phyloP scores from a whole-genome alignment of 345 rosid species.

The Sisymbrium altissimum region DNA sequence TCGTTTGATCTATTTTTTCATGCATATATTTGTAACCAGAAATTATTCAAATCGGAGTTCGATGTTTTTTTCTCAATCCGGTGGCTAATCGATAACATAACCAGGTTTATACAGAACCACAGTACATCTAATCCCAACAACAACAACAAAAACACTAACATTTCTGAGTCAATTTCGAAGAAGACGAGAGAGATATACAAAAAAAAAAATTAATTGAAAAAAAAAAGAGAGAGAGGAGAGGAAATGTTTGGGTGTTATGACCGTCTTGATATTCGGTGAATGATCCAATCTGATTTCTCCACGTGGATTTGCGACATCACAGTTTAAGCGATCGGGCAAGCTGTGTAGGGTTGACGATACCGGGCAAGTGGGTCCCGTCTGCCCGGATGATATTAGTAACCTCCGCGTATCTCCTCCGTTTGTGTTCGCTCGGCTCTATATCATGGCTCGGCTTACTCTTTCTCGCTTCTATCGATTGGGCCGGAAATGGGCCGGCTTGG shows the following conservation, averaged over 20 bases:
- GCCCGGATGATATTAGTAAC: slow-evolving; percentile 61
- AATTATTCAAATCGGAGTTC: not conserved
- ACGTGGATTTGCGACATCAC: slow-evolving; percentile 41
- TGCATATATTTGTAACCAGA: not conserved
- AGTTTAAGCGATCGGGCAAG: slow-evolving; percentile 59
- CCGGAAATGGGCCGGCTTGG: slow-evolving; percentile 14
- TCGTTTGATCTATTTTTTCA: not conserved
- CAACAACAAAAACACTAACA: slow-evolving; percentile 9
- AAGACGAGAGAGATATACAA: slow-evolving; percentile 19
- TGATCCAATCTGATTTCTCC: slow-evolving; percentile 34
- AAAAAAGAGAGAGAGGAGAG: not conserved
- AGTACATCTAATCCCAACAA: not conserved
- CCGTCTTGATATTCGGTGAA: not conserved
- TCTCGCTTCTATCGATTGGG: slow-evolving; percentile 13
- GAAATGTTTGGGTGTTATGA: not conserved
- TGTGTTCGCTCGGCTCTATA: slow-evolving; percentile 34
- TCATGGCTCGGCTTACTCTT: slow-evolving; percentile 32
- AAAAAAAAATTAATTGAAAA: not conserved
- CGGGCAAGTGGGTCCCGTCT: slow-evolving; percentile 69
- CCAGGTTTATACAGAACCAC: slow-evolving; percentile 15
- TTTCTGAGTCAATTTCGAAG: slow-evolving; percentile 26
- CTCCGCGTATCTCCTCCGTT: slow-evolving; percentile 58
- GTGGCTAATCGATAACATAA: slow-evolving; percentile 2
- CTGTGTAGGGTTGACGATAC: slow-evolving; percentile 77
- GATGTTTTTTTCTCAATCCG: not conserved